Base-by-base conservation (phyloP, 2,329 filamentous ascomycete genomes). In the Tolypocladium ophioglossoides region DNA sequence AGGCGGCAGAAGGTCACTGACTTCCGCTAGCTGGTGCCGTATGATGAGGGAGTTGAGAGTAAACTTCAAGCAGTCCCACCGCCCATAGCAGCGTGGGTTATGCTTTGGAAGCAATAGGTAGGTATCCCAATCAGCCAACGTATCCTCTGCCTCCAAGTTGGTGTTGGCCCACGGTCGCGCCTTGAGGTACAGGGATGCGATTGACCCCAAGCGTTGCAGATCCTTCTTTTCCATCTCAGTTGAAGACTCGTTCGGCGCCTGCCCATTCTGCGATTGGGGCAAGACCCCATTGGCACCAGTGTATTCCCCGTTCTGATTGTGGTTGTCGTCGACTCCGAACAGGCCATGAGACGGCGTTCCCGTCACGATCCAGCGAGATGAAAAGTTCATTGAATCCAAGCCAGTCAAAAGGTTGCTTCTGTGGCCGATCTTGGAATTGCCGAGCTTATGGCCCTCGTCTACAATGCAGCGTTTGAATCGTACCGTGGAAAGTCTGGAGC, bases 381-480 rank as follows among this genome's bases (percentile, higher is more conserved):
- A 85, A 18, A 90, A 72, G 12, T 77, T 71, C n/a, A 86, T 66
- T 14, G 66, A 66, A 20, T 84, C 77, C 1, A 85, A 67, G 2
- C 76, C 73, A 2, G 72, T 64, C 22, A 81, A 71, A 6, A 83
- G 62, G 41, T 78, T 75, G 47, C 83, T 89, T 60, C 76, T 82
- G 52, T 74, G 74, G 11, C 74, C 73, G 7, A 70, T 68, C 2
- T 70, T 78, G 0, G 80, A 80, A 39, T 87, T 86, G 0, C 89
- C 89, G 55, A 96, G 84, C 56, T 81, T 87, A 66, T 96, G 91
- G 0, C 92, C 92, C 74, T 96, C 92, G 59, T 97, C 92, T 20
- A 95, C 86, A 48, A 97, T 91, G 49, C 95, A 85, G 1, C 92
- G 80, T 62, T 96, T 85, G 78, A 92, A 96, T 61, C 89, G 90